These are phyloP conservation scores for Sugiyamaella paludigena DNA, from an alignment of 1,139 yeast genomes.

Conservation along the genomic window DNA sequence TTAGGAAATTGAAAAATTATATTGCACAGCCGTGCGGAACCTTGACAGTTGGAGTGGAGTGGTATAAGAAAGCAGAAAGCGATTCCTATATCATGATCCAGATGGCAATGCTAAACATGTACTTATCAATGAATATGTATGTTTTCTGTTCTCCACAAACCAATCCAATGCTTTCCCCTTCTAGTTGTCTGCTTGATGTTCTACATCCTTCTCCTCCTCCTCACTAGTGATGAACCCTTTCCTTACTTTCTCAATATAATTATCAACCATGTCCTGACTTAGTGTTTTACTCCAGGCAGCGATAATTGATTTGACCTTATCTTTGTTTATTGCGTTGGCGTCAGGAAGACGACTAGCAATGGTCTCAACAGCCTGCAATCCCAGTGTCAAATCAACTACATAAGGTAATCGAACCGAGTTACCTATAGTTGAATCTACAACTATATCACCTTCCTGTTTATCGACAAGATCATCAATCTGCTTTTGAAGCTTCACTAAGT, in stretches of 20 bases:
- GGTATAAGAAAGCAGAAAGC: too few species aligned
- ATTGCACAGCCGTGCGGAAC: too few species aligned
- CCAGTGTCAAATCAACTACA: conserved; percentile 10
- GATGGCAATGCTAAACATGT: too few species aligned
- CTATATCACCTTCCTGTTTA: background rate
- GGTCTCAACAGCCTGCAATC: conserved; percentile 2
- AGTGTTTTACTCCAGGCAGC: conserved; percentile 2
- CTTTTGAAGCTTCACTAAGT: conserved; percentile 1
- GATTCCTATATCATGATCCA: too few species aligned
- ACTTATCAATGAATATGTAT: too few species aligned
- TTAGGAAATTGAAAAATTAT: conserved; percentile 11
- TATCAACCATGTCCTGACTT: background rate
- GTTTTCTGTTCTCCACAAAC: too few species aligned
- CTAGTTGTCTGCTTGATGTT: too few species aligned
- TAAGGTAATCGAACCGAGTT: conserved; percentile 7
- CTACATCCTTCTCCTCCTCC: background rate
- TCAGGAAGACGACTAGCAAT: background rate
- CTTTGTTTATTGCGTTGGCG: conserved; percentile 1
- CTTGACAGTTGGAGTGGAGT: too few species aligned
- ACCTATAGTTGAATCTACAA: background rate
- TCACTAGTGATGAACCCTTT: background rate
- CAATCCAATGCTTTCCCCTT: too few species aligned
- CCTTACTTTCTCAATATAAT: background rate
- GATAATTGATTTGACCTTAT: background rate
- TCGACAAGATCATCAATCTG: background rate